Conservation (phyloP, 768 basidiomycete species). For the Xerocomellus amylosporus region DNA sequence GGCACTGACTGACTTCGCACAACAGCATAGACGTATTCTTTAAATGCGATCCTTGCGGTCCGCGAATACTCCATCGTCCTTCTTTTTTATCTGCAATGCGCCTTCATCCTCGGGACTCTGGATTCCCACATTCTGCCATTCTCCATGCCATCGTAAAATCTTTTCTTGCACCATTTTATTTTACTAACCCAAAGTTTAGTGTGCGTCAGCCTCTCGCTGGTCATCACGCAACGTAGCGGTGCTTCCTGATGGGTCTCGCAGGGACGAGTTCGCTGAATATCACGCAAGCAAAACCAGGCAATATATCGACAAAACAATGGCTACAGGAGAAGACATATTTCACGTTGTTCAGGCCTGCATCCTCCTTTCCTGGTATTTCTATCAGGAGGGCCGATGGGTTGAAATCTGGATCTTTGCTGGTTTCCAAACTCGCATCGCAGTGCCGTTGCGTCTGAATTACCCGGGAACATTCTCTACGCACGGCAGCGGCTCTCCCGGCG, state of each 20-base stretch:
- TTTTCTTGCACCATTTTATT: constrained; percentile 1
- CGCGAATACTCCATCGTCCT: constrained; percentile 77
- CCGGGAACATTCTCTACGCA: constrained; percentile 79
- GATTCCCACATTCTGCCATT: constrained; percentile 86
- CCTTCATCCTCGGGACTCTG: constrained; percentile 73
- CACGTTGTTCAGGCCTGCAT: constrained; percentile 85
- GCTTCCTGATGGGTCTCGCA: constrained; percentile 68
- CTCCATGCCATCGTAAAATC: constrained; percentile 81
- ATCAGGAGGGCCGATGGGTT: constrained; percentile 86
- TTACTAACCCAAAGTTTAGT: constrained; percentile 41
- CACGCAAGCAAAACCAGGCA: constrained; percentile 85
- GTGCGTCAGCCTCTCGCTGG: constrained; percentile 82
- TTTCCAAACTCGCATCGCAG: constrained; percentile 77
- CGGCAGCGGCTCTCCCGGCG: constrained; percentile 64
- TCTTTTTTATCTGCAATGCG: constrained; percentile 79
- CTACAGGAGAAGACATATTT: constrained; percentile 85
- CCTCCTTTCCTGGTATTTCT: constrained; percentile 87
- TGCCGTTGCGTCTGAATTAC: constrained; percentile 81
- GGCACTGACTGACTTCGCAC: constrained; percentile 16
- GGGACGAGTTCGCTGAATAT: constrained; percentile 85
- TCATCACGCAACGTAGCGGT: constrained; percentile 65
- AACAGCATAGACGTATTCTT: constrained; percentile 84
- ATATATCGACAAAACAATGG: constrained; percentile 87
- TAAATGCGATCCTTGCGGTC: constrained; percentile 81
- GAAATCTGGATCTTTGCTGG: constrained; percentile 91